phyloP scores from a whole-genome alignment of 768 basidiomycete species.

The Boletus edulis region DNA sequence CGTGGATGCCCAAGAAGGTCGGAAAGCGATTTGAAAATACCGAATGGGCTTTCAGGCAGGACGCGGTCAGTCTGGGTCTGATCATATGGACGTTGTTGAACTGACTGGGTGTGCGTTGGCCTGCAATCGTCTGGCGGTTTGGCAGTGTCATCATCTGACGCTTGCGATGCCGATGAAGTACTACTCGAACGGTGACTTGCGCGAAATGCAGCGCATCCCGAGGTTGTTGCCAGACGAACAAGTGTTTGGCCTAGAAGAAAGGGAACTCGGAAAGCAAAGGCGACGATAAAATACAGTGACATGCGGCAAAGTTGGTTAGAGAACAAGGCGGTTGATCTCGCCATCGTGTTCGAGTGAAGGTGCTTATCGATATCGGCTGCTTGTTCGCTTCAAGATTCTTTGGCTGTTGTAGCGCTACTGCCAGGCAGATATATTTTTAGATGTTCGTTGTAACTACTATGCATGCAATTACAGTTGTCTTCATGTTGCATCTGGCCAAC shows the following conservation, averaged over 20 bases:
- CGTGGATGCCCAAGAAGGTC: constrained; percentile 21
- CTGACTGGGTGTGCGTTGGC: not conserved
- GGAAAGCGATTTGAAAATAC: constrained; percentile 41
- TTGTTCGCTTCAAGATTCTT: not conserved
- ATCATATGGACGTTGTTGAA: not conserved
- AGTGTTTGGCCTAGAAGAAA: constrained; percentile 26
- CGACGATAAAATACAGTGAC: constrained; percentile 28
- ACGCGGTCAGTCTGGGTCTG: constrained; percentile 33
- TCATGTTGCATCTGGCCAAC: not conserved
- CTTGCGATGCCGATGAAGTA: constrained; percentile 30
- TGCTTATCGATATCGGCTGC: not conserved
- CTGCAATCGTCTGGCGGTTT: not conserved
- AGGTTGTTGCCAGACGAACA: constrained; percentile 37
- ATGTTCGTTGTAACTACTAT: not conserved
- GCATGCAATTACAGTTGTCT: too few relatives aligned
- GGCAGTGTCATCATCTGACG: constrained; percentile 35
- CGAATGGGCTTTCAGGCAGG: constrained; percentile 41
- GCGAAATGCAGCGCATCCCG: constrained; percentile 42
- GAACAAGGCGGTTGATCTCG: constrained; percentile 33
- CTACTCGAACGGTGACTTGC: constrained; percentile 37
- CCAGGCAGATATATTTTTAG: not conserved
- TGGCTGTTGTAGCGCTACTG: not conserved
- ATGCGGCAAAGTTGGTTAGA: constrained; percentile 42
- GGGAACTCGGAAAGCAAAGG: constrained; percentile 7
- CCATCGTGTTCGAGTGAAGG: constrained; percentile 32